Evolutionary conservation across 352 stramenopile species (phyloP), one percentile per base, ranked within the genome.

Genomic region (Blastocystis sp.): DNA sequence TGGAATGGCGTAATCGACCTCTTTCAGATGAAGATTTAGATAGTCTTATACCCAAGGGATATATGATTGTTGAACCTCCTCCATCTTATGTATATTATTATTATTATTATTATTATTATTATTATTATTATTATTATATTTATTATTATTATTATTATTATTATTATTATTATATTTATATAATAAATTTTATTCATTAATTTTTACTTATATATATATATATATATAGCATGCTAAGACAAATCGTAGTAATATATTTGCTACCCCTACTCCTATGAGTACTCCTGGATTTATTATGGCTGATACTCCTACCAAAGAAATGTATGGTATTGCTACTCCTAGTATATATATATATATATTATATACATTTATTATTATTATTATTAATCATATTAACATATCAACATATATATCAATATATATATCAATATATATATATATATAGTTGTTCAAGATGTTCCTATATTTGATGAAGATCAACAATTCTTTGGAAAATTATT

Each of bases 401-500:
- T n/a, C n/a, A n/a, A n/a, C n/a, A n/a, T n/a, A n/a, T n/a, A n/a
- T n/a, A n/a, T n/a, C n/a, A n/a, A n/a, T n/a, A n/a, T n/a, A n/a
- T n/a, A n/a, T n/a, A n/a, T 24, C 10, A 24, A 52, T 6, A 16
- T 7, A 21, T 21, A 27, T 5, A 2, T 58, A 85, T 6, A 71
- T 0, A 77, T 77, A 4, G 78, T 74, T 1, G 72, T 75, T 0
- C 79, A 80, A 19, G 75, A 79, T 1, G 80, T 98, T 48, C 90
- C 90, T 0, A 91, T 91, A 72, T 95, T 96, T 64, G 95, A 94
- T 75, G 86, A 88, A 0, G 88, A 98, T 67, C 87, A 96, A 70
- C 92, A 94, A 67, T 86, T 95, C 66, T 95, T 94, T 39, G 70
- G 66, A 19, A 70, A 73, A 45, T 47, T 75, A 46, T 58, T 75